Evolutionary conservation across 1,284 basidiomycete species (phyloP).

Genomic region (Ustilago shanxiensis): DNA sequence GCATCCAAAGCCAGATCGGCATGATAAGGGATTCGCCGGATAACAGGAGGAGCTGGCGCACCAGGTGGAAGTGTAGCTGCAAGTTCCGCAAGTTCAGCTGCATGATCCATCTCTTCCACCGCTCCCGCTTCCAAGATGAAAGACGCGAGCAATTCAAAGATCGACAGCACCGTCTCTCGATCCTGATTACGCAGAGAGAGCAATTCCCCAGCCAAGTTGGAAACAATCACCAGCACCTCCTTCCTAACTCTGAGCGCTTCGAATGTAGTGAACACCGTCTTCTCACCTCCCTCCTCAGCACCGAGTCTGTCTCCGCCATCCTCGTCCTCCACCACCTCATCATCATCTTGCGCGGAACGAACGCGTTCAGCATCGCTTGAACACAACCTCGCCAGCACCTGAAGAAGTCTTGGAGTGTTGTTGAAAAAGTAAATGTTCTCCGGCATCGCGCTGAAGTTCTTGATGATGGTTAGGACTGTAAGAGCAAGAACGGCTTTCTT

Average conservation of each 20-base stretch:
- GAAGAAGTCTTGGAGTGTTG: conserved; percentile 77
- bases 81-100: conserved; percentile 59
- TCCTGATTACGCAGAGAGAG: conserved; percentile 71
- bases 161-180: conserved; percentile 73
- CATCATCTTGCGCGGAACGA: conserved; percentile 13
- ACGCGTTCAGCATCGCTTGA: conserved; percentile 68
- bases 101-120: conserved; percentile 77
- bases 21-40: conserved; percentile 73
- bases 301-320: conserved; percentile 1
- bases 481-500: conserved; percentile 77
- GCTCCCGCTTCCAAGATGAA: conserved; percentile 81
- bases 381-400: conserved; percentile 72
- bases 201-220: conserved; percentile 76
- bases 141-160: conserved; percentile 80
- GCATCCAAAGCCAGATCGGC: conserved; percentile 85
- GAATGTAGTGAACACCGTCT: conserved; percentile 61
- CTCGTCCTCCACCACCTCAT: conserved; percentile 8
- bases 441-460: conserved; percentile 82
- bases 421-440: conserved; percentile 82
- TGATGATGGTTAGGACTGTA: conserved; percentile 82
- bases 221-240: conserved; percentile 81
- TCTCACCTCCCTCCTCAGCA: background rate
- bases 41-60: conserved; percentile 23
- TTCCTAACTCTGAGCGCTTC: conserved; percentile 79
- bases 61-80: conserved; percentile 33